Percentiles rank a stretch among this genome's conserved stretches.
These are phyloP conservation scores for Elsinoe necatrix DNA, from an alignment of 2,329 filamentous ascomycete species.

Conservation along the genomic window DNA sequence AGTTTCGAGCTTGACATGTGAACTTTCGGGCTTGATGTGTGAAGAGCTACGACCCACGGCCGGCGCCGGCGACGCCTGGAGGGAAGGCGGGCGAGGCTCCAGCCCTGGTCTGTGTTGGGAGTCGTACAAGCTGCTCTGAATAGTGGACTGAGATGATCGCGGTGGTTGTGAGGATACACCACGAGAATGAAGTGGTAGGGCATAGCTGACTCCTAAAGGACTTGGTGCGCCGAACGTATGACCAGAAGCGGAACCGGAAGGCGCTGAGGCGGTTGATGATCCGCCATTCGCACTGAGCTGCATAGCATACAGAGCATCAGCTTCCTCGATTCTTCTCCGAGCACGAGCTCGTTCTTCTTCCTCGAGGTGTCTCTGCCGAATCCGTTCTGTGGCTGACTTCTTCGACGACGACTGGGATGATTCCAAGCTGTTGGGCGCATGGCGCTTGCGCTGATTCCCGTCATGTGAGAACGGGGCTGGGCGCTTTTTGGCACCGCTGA, in stretches of 20 bases:
- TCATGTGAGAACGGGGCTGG: not conserved
- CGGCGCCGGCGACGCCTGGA: not conserved
- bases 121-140: not conserved
- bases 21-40: not conserved
- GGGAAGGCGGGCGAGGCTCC: not conserved
- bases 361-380: conserved; percentile 14
- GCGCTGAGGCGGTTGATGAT: conserved; percentile 3
- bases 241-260: conserved; percentile 16
- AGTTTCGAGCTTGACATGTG: conserved; percentile 13
- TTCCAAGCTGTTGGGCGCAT: not conserved
- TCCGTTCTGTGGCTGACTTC: not conserved
- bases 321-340: conserved; percentile 19
- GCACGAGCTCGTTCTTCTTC: conserved; percentile 15
- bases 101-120: not conserved
- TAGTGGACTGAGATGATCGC: not conserved
- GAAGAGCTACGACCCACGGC: no score
- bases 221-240: conserved; percentile 20
- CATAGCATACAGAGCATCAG: conserved; percentile 25
- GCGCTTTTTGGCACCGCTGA: conserved; percentile 6
- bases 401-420: not conserved
- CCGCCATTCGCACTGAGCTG: conserved; percentile 21
- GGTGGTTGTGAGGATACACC: not conserved
- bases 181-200: conserved; percentile 15
- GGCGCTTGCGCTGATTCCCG: conserved; percentile 14
- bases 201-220: not conserved